These are phyloP conservation scores for Anacardium occidentale DNA, from an alignment of 345 rosid genomes.

Conservation along the genomic window DNA sequence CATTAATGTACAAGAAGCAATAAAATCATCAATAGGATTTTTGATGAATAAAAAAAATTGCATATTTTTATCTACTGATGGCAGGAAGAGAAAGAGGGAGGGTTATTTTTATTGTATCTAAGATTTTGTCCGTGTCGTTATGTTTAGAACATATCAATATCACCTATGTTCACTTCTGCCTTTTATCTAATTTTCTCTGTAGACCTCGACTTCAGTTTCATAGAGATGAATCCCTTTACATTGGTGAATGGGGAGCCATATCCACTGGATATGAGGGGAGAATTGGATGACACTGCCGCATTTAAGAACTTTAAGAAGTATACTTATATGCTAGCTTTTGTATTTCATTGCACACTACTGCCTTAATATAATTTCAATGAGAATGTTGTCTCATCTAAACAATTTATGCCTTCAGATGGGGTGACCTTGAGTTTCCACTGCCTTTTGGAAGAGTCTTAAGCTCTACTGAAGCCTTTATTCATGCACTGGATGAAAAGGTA, in stretches of 20 bases:
- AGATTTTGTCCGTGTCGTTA: not conserved
- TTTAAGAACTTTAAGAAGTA: constrained; percentile 96
- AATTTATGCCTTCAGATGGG: constrained; percentile 62
- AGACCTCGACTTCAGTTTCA: constrained; percentile 92
- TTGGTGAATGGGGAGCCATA: constrained; percentile 83
- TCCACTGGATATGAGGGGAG: constrained; percentile 98
- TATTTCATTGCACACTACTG: not conserved
- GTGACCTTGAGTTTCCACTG: constrained; percentile 74
- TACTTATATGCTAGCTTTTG: not conserved
- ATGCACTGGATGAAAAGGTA: constrained; percentile 94
- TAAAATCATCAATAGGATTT: not conserved
- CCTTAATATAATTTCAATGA: not conserved
- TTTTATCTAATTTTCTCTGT: constrained; percentile 13
- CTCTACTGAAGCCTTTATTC: constrained; percentile 74
- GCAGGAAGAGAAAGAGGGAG: not conserved
- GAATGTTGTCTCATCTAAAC: not conserved
- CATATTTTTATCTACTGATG: not conserved
- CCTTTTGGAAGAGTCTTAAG: constrained; percentile 96
- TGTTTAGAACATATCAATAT: not conserved
- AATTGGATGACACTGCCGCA: constrained; percentile 92
- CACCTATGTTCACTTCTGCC: not conserved
- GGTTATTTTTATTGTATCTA: not conserved
- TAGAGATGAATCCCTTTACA: constrained; percentile 96
- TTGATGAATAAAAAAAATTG: not conserved
- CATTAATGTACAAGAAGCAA: not conserved